Conservation (phyloP, 108 stramenopile genomes). For the Epithemia pelagica region DNA sequence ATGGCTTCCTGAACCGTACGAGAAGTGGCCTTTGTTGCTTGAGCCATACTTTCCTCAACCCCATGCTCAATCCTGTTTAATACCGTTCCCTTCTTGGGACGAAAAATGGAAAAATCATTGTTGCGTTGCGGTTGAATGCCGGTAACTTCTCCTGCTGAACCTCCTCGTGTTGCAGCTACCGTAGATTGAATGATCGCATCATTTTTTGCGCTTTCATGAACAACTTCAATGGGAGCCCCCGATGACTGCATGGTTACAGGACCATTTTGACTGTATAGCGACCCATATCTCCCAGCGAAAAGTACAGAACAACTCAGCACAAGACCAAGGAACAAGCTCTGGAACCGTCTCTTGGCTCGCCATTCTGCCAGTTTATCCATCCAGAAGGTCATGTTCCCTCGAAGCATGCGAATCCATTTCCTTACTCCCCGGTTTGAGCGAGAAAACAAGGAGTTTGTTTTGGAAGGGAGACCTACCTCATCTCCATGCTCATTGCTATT, state of each 20-base stretch:
- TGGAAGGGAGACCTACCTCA: no score
- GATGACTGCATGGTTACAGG: no score
- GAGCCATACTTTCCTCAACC: slow-evolving; percentile 20
- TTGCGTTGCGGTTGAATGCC: not conserved
- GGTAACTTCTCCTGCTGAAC: not conserved
- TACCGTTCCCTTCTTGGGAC: not conserved
- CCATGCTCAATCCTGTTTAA: not conserved
- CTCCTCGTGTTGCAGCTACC: not conserved
- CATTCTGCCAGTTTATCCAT: not conserved
- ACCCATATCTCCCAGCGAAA: no score
- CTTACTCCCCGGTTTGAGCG: not conserved
- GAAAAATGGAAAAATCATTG: not conserved
- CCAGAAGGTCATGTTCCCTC: not conserved
- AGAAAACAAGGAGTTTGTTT: not conserved
- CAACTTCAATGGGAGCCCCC: no score
- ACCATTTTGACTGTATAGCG: no score
- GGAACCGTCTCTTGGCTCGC: not conserved
- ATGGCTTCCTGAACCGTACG: slow-evolving; percentile 56
- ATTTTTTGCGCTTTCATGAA: no score
- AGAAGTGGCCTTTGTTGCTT: slow-evolving; percentile 26
- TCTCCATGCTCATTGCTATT: not conserved
- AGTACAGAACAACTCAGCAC: not conserved
- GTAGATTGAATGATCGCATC: no score
- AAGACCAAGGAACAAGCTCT: not conserved
- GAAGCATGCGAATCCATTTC: not conserved